Evolutionary conservation across 1,284 basidiomycete genomes (phyloP), one percentile per base, ranked within the genome.

Genomic region (Ustilago vetiveriae): DNA sequence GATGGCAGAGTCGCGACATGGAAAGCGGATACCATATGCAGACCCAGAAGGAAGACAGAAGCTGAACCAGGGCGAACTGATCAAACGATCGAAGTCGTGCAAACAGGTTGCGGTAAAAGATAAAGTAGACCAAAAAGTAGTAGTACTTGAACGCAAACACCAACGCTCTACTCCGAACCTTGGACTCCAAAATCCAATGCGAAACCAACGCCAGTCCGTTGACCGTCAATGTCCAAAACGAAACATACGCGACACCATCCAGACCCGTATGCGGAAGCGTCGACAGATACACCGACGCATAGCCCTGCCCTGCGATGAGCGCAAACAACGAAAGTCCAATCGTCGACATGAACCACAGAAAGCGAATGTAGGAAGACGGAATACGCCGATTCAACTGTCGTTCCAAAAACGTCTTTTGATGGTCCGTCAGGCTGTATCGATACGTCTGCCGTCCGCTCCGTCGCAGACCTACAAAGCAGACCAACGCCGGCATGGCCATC

Each of bases 261-360:
- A 86, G 63, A 6, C 84, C 85, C 0, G 84, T 84, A 69, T 87
- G 86, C 21, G 86, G 86, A 4, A 87, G 71, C 0, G 86, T 87
- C 9, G 82, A 83, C 4, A 87, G 80, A 69, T 85, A 87, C 17
- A 86, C 79, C 40, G 83, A 85, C 2, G 86, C 85, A 63, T 86
- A 87, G 55, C 84, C 85, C 78, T 87, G 86, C 6, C 86, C 86
- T n/a, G 84, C 84, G n/a, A 87, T 81, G 9, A 87, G 79, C 0
- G 85, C 84, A 49, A 86, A 82, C n/a, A 85, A 82, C 22, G 85
- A 85, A 4, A 86, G 83, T 2, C 82, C 83, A n/a, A 87, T 79
- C 24, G 83, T 84, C 3, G 82, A 79, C 81, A 86, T 84, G 78
- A 87, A 87, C 86, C 86, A 87, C 13, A 86, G 75, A 72, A 86